Percentiles rank a stretch among this genome's conserved stretches.
Conservation (phyloP, 306 rosid genomes). For the Vigna hirtella region DNA sequence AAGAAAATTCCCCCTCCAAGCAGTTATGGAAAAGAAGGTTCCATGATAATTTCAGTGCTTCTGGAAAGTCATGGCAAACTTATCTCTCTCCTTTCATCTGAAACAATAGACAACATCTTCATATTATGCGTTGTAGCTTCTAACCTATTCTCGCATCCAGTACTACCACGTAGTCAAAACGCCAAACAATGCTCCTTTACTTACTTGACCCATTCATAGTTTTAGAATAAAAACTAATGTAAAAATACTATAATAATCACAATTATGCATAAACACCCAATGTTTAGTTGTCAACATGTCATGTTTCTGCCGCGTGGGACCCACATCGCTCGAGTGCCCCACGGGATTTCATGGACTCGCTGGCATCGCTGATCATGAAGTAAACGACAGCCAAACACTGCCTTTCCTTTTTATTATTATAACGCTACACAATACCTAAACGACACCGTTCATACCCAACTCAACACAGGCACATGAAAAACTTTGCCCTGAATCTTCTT, state of each 20-base stretch:
- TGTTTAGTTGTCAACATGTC: conserved; percentile 8
- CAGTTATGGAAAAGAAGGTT: too few species aligned
- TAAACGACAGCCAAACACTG: conserved; percentile 33
- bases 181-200: not conserved
- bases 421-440: conserved; percentile 8
- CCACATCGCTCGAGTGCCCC: not conserved
- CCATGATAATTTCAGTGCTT: too few species aligned
- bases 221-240: not conserved
- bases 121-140: not conserved
- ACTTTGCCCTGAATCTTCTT: conserved; percentile 27
- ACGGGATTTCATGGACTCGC: conserved; percentile 35
- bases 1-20: too few species aligned
- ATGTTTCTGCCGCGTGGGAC: conserved; percentile 10
- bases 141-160: not conserved
- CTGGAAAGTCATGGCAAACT: not conserved
- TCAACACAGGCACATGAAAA: not conserved
- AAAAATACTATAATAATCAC: not conserved
- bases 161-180: not conserved
- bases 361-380: conserved; percentile 37
- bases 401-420: not conserved
- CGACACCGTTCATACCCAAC: conserved; percentile 32
- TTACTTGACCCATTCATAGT: not conserved
- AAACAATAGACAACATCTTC: not conserved
- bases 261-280: not conserved
- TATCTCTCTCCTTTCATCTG: not conserved